These are phyloP conservation scores for Sutorius australiensis DNA, from an alignment of 768 basidiomycete species.

Conservation along the genomic window DNA sequence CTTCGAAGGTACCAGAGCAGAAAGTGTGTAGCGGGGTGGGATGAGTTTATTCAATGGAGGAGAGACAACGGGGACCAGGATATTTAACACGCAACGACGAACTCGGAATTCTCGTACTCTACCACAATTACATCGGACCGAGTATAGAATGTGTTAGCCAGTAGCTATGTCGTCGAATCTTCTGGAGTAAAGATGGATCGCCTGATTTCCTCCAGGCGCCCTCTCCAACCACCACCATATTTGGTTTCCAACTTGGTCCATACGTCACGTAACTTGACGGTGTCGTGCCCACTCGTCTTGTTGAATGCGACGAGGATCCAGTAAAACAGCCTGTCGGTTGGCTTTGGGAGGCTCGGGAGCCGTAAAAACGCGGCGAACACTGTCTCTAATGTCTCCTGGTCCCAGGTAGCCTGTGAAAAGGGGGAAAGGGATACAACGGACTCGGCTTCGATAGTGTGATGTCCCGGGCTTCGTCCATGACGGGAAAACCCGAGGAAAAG, in stretches of 20 bases:
- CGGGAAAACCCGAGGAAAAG: slow-evolving; percentile 73
- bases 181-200: slow-evolving; percentile 31
- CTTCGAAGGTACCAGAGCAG: slow-evolving; percentile 82
- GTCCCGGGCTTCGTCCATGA: slow-evolving; percentile 40
- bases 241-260: slow-evolving; percentile 55
- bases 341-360: slow-evolving; percentile 43
- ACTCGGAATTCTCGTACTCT: slow-evolving; percentile 7
- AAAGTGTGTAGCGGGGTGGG: slow-evolving; percentile 64
- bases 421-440: slow-evolving; percentile 5
- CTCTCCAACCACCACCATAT: slow-evolving; percentile 46
- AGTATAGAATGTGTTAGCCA: not conserved
- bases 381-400: slow-evolving; percentile 48
- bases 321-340: slow-evolving; percentile 49
- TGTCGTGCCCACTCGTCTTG: slow-evolving; percentile 53
- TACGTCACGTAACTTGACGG: slow-evolving; percentile 46
- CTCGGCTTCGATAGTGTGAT: not conserved
- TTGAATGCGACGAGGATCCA: slow-evolving; percentile 69
- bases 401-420: slow-evolving; percentile 41
- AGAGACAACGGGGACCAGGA: slow-evolving; percentile 39
- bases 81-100: slow-evolving; percentile 21
- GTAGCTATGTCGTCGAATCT: slow-evolving; percentile 1
- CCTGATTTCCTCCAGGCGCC: slow-evolving; percentile 43
- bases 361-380: slow-evolving; percentile 62
- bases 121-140: slow-evolving; percentile 6
- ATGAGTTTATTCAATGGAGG: slow-evolving; percentile 77